Conservation (phyloP, 805 yeast genomes). For the Kuraishia hungarica region DNA sequence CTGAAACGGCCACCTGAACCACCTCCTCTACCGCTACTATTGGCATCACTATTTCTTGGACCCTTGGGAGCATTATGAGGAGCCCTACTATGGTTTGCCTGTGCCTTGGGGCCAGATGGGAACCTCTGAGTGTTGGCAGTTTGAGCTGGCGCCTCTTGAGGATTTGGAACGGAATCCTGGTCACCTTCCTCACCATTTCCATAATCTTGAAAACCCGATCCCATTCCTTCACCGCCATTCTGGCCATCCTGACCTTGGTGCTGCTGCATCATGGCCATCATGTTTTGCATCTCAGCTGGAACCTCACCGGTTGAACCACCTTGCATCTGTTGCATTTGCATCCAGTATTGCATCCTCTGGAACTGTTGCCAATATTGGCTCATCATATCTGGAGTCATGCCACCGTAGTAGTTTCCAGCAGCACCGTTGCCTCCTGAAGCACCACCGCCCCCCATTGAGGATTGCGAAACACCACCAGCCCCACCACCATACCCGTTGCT, state of each 20-base stretch:
- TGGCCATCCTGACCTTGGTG: slow-evolving; percentile 8
- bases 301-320: slow-evolving; percentile 9
- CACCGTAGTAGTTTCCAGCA: slow-evolving; percentile 5
- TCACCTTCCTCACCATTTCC: slow-evolving; percentile 6
- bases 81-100: neutral
- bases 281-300: neutral
- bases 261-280: slow-evolving; percentile 13
- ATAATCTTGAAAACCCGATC: neutral
- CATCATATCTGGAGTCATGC: slow-evolving; percentile 43
- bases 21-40: slow-evolving; percentile 8
- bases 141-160: slow-evolving; percentile 22
- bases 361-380: slow-evolving; percentile 56
- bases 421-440: slow-evolving; percentile 5
- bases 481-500: slow-evolving; percentile 11
- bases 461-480: slow-evolving; percentile 10
- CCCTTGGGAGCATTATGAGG: slow-evolving; percentile 3
- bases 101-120: slow-evolving; percentile 26
- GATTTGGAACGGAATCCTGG: slow-evolving; percentile 24
- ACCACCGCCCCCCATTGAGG: slow-evolving; percentile 5
- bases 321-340: slow-evolving; percentile 50
- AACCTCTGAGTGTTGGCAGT: slow-evolving; percentile 9
- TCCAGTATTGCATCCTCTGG: slow-evolving; percentile 51
- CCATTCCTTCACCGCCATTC: neutral
- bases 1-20: slow-evolving; percentile 1
- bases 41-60: slow-evolving; percentile 4